Base-by-base conservation (phyloP, 2,329 filamentous ascomycete species). In the Diaporthe sp. region DNA sequence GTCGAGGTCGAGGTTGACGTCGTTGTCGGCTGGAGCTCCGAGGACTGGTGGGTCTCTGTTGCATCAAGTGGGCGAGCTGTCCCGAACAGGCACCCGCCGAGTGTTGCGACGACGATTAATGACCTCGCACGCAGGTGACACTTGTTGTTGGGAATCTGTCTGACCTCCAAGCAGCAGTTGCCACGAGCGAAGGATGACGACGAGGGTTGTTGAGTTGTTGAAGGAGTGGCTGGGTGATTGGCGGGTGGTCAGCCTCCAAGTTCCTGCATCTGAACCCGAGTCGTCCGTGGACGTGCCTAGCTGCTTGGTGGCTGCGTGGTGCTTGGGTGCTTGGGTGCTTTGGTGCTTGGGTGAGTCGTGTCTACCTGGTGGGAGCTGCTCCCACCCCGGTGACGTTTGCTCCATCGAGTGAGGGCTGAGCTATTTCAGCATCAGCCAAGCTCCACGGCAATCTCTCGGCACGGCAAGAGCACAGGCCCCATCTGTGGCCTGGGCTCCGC, bases 391-490 rank as follows among this genome's bases (percentile, higher is more conserved):
- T 70, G 25, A 44, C 51, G 68, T 55, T 30, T 72, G 47, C 17
- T 51, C 22, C 15, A 22, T 44, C 58, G 25, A 27, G 22, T 25
- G 42, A 32, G 30, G 55, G 32, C 30, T 63, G 39, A 61, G 19
- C 69, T 47, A 59, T 50, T 37, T 42, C 58, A 44, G 42, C 42
- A 61, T 50, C 51, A 53, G 42, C 69, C 55, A 50, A 59, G 55
- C 56, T 61, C 69, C 69, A 59, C 53, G 69, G 39, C 68, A 56
- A 71, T 44, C 53, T 56, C 68, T 47, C 27, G 68, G 68, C 63
- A 37, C 53, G 39, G 32, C 51, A 59, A 42, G 42, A 32, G 55
- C 69, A 71, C 69, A 56, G 55, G 30, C 69, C 69, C 69, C 55
- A 35, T 35, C 42, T 61, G 42, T 22, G 39, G 30, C 25, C 37